A percentile compares a stretch with the other conserved stretches of the same genome.
Evolutionary conservation across 257 asterid genomes (phyloP).

Genomic region (Galeopsis tetrahit): DNA sequence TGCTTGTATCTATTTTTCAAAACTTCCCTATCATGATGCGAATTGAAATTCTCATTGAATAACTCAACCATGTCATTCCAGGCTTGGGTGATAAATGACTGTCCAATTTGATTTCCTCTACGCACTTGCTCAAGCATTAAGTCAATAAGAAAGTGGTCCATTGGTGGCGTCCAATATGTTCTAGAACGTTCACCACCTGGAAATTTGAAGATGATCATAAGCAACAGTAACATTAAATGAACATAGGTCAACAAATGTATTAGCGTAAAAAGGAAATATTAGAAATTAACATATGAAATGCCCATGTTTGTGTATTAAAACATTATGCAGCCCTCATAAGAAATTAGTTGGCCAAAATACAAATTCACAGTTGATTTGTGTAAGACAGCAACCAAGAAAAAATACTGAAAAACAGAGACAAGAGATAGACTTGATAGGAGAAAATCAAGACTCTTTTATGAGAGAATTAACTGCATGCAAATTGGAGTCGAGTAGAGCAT

Average conservation of each 20-base stretch:
- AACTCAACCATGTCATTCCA: conserved; percentile 46
- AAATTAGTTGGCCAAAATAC: background rate
- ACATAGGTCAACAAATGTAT: background rate
- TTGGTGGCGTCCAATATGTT: conserved; percentile 54
- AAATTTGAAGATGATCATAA: conserved; percentile 27
- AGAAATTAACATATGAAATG: background rate
- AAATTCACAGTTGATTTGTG: background rate
- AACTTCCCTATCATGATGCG: conserved; percentile 43
- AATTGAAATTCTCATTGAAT: conserved; percentile 44
- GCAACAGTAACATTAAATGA: background rate
- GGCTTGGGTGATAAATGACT: conserved; percentile 49
- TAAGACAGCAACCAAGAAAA: background rate
- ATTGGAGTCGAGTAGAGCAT: no score
- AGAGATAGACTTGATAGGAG: no score
- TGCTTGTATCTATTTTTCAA: conserved; percentile 53
- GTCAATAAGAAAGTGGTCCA: conserved; percentile 47
- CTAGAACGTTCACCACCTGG: conserved; percentile 46
- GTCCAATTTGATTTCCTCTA: conserved; percentile 45
- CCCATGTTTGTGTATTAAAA: background rate
- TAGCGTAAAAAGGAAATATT: background rate
- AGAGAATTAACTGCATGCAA: no score
- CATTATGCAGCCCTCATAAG: background rate
- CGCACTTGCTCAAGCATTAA: conserved; percentile 47
- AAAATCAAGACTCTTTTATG: no score
- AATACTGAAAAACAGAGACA: background rate